A percentile compares a stretch with the other conserved stretches of the same genome.
phyloP scores from a whole-genome alignment of 2,329 filamentous ascomycete genomes.

The Colletotrichum lindemuthianum region DNA sequence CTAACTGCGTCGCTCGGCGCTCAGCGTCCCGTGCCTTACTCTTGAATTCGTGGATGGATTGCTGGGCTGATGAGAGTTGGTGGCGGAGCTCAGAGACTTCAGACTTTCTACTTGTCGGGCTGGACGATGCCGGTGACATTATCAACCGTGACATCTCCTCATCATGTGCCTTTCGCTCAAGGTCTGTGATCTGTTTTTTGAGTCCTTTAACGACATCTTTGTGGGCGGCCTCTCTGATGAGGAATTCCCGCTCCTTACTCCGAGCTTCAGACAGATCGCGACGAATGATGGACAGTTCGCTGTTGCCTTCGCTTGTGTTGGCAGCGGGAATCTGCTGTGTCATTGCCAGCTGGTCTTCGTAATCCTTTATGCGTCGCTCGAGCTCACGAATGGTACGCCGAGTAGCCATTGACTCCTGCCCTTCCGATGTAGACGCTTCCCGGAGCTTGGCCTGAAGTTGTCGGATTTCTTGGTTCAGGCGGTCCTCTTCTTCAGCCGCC shows the following conservation, averaged over 20 bases:
- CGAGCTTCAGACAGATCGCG: slow-evolving; percentile 71
- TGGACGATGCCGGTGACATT: slow-evolving; percentile 57
- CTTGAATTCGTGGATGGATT: slow-evolving; percentile 65
- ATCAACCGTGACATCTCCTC: slow-evolving; percentile 64
- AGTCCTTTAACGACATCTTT: slow-evolving; percentile 71
- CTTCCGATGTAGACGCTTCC: slow-evolving; percentile 59
- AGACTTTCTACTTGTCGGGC: slow-evolving; percentile 62
- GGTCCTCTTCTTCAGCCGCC: slow-evolving; percentile 73
- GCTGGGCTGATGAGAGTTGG: slow-evolving; percentile 69
- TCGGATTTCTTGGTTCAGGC: slow-evolving; percentile 64
- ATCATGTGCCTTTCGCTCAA: slow-evolving; percentile 76
- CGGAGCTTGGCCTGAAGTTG: slow-evolving; percentile 59
- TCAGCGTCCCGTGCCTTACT: slow-evolving; percentile 62
- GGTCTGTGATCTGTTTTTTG: slow-evolving; percentile 71
- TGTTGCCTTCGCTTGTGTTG: slow-evolving; percentile 52
- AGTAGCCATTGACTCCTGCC: slow-evolving; percentile 64
- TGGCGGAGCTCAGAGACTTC: slow-evolving; percentile 69
- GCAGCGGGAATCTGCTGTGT: slow-evolving; percentile 45
- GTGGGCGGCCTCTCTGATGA: slow-evolving; percentile 72
- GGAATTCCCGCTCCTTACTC: slow-evolving; percentile 72
- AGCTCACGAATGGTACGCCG: slow-evolving; percentile 73
- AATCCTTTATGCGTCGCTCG: slow-evolving; percentile 68
- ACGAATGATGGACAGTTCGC: slow-evolving; percentile 69
- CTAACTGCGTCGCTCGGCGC: slow-evolving; percentile 51
- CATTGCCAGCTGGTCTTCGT: slow-evolving; percentile 56